phyloP scores from a whole-genome alignment of 768 basidiomycete species.

The Psilocybe sp. region DNA sequence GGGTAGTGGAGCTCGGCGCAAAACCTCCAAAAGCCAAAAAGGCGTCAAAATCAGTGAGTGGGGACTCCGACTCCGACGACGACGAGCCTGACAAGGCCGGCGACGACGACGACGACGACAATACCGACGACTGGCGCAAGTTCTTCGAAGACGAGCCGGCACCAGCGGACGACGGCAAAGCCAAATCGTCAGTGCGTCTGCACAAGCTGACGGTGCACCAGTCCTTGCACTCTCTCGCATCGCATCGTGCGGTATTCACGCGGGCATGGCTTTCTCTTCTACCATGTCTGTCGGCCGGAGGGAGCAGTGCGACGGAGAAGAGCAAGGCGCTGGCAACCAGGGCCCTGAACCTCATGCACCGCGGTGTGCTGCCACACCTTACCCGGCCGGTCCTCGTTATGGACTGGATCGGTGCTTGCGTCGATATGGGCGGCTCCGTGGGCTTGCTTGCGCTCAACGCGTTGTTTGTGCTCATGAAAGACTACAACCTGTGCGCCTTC shows the following conservation, averaged over 20 bases:
- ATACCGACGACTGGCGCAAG: slow-evolving; percentile 69
- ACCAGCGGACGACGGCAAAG: slow-evolving; percentile 27
- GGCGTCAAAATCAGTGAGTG: slow-evolving; percentile 30
- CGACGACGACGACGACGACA: slow-evolving; percentile 30
- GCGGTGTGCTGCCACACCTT: slow-evolving; percentile 79
- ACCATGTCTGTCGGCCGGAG: slow-evolving; percentile 47
- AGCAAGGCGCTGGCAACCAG: slow-evolving; percentile 46
- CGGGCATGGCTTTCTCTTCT: slow-evolving; percentile 76
- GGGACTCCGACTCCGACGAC: slow-evolving; percentile 30
- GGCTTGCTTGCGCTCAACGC: slow-evolving; percentile 91
- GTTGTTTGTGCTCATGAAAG: slow-evolving; percentile 84
- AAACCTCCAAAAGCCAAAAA: slow-evolving; percentile 52
- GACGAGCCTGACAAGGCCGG: slow-evolving; percentile 29
- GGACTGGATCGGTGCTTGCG: slow-evolving; percentile 87
- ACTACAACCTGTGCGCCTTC: slow-evolving; percentile 76
- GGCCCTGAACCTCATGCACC: slow-evolving; percentile 76
- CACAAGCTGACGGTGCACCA: slow-evolving; percentile 73
- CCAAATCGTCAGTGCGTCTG: slow-evolving; percentile 43
- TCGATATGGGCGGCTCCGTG: slow-evolving; percentile 80
- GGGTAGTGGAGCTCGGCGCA: slow-evolving; percentile 64
- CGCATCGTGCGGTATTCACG: slow-evolving; percentile 81
- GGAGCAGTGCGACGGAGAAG: slow-evolving; percentile 24
- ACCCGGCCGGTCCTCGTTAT: slow-evolving; percentile 78
- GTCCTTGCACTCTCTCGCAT: slow-evolving; percentile 70
- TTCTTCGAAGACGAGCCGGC: slow-evolving; percentile 72